Evolutionary conservation across 2,329 filamentous ascomycete species (phyloP).

Genomic region (Xylaria sp.): DNA sequence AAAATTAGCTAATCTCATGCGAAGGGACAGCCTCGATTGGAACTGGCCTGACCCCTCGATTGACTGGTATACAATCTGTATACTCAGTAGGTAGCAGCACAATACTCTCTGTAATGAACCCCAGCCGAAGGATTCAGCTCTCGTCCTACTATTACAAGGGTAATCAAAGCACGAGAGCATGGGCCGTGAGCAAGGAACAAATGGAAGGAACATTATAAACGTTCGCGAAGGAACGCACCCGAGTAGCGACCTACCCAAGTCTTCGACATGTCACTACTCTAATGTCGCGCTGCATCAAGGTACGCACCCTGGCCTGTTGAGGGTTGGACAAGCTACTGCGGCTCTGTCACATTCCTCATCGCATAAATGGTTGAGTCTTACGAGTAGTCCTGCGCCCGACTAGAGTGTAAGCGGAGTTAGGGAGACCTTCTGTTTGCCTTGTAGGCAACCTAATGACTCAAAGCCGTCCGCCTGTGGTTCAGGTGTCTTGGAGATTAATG

Average conservation of each 20-base stretch:
- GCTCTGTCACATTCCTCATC: constrained; percentile 37
- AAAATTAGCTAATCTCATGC: constrained; percentile 31
- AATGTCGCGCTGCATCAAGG: constrained; percentile 14
- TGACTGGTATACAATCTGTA: constrained; percentile 21
- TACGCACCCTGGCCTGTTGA: constrained; percentile 22
- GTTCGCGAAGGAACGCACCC: not conserved
- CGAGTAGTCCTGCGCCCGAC: constrained; percentile 33
- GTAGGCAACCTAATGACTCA: constrained; percentile 21
- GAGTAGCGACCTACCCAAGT: not conserved
- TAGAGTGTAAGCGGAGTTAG: constrained; percentile 16
- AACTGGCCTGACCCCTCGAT: constrained; percentile 24
- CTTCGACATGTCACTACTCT: constrained; percentile 22
- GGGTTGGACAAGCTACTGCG: constrained; percentile 37
- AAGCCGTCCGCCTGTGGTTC: constrained; percentile 2
- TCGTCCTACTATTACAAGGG: constrained; percentile 13
- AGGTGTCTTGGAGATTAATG: constrained; percentile 5
- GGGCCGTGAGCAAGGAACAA: not conserved
- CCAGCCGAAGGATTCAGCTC: constrained; percentile 7
- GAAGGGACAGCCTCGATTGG: constrained; percentile 29
- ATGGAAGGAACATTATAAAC: constrained; percentile 4
- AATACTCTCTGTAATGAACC: constrained; percentile 17
- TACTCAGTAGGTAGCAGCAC: constrained; percentile 20
- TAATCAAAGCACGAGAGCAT: constrained; percentile 1
- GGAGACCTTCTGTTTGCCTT: constrained; percentile 18
- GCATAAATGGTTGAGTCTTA: constrained; percentile 24